Conservation (phyloP, 345 rosid genomes). For the Fremontodendron californicum region DNA sequence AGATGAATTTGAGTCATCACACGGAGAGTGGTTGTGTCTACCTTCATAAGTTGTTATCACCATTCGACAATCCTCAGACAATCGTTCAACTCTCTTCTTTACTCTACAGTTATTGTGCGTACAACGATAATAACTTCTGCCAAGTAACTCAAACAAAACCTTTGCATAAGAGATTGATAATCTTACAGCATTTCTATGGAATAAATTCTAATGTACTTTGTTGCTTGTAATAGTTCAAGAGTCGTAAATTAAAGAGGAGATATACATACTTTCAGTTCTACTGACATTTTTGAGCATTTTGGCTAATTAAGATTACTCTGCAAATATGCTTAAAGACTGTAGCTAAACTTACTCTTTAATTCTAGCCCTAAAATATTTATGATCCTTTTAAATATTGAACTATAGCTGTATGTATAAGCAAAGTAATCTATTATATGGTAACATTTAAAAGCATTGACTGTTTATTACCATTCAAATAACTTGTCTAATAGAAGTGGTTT, state of each 20-base stretch:
- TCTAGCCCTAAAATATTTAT: not conserved
- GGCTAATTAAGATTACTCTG: not conserved
- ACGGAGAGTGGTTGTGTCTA: slow-evolving; percentile 86
- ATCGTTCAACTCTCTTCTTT: slow-evolving; percentile 93
- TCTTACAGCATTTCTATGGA: not conserved
- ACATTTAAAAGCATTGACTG: not conserved
- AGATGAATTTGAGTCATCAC: slow-evolving; percentile 77
- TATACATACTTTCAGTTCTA: not conserved
- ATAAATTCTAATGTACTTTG: not conserved
- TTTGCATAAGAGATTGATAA: not conserved
- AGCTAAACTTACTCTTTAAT: not conserved
- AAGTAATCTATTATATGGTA: not conserved
- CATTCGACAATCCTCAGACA: slow-evolving; percentile 96
- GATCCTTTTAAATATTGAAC: not conserved
- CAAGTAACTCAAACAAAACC: not conserved
- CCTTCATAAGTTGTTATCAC: slow-evolving; percentile 98
- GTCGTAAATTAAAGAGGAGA: not conserved
- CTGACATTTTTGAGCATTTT: not conserved
- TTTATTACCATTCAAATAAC: not conserved
- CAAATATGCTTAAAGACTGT: not conserved
- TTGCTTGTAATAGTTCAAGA: not conserved
- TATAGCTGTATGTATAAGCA: not conserved
- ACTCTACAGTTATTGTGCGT: slow-evolving; percentile 85
- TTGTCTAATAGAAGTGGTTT: not conserved
- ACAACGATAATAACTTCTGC: slow-evolving; percentile 90